Evolutionary conservation across 306 rosid species (phyloP).

Genomic region (Cyamopsis tetragonoloba): DNA sequence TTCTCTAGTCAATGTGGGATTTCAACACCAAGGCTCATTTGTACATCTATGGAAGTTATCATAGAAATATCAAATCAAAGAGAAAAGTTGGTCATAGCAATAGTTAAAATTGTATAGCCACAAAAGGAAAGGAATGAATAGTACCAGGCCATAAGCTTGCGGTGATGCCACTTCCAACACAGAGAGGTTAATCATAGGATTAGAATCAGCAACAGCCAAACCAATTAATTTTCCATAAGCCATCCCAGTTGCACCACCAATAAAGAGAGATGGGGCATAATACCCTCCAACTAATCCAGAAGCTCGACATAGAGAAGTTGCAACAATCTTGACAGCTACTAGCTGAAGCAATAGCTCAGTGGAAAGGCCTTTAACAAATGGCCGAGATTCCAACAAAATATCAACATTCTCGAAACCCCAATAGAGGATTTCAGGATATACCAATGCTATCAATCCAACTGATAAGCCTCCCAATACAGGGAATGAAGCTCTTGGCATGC

Average conservation of each 20-base stretch:
- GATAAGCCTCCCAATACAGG: constrained; percentile 81
- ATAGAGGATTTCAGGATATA: constrained; percentile 88
- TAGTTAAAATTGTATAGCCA: constrained; percentile 15
- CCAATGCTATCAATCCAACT: constrained; percentile 82
- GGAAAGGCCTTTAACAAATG: constrained; percentile 67
- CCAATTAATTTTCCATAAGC: constrained; percentile 80
- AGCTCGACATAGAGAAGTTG: constrained; percentile 88
- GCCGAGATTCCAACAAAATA: constrained; percentile 86
- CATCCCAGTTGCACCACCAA: constrained; percentile 94
- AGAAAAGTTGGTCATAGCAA: constrained; percentile 5
- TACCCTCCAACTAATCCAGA: constrained; percentile 95
- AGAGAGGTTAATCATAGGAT: constrained; percentile 53
- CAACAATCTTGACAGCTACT: constrained; percentile 69
- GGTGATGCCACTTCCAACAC: constrained; percentile 91
- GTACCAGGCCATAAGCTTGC: constrained; percentile 96
- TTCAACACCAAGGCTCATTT: constrained; percentile 20
- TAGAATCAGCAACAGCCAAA: constrained; percentile 54
- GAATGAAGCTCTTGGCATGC: constrained; percentile 53
- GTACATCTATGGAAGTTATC: constrained; percentile 8
- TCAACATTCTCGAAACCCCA: constrained; percentile 97
- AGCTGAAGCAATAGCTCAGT: constrained; percentile 78
- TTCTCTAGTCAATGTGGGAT: too few relatives aligned
- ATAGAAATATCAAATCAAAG: constrained; percentile 4
- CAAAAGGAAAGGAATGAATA: constrained; percentile 19
- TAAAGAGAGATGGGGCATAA: constrained; percentile 94